Base-by-base conservation (phyloP, 345 rosid genomes). In the Salix caprea region DNA sequence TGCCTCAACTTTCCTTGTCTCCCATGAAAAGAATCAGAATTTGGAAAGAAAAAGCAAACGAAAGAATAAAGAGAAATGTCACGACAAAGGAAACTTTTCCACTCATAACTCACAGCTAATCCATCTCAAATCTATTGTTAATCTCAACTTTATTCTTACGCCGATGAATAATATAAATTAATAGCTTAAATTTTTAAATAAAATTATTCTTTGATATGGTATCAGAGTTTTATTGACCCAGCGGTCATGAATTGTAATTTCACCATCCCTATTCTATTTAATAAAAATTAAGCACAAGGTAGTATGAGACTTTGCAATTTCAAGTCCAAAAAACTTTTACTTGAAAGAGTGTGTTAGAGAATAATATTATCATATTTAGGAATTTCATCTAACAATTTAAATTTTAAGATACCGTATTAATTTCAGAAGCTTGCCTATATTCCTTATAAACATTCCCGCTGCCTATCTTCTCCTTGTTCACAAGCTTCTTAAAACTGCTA, bases 1-100 rank as follows among this genome's bases (percentile, higher is more conserved):
- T 75, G 77, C 86, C 70, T 78, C 77, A 71, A 68, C 87, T 82
- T 89, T 76, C 67, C 90, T 90, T 88, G 80, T 18, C 46, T 32
- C 30, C 81, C 74, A 85, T 86, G 89, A 70, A 85, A 87, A 71
- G 94, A 86, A 90, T 88, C 87, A 62, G 88, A 83, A 74, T 78
- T 77, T 77, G 19, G 62, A 65, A 71, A 71, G 69, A 39, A 67
- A 16, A 32, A 12, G 24, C 4, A 52, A 78, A 77, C 73, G 64
- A 26, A 73, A 44, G 84, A 71, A 82, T 70, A 81, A 85, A 82
- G 83, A 71, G 68, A 82, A 75, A 60, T 68, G 76, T 73, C 10
- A 52, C 66, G 78, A 74, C 71, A 69, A 76, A 76, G 65, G 77
- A 73, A 82, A 79, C 65, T 80, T 83, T 81, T 77, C 12, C n/a